phyloP scores from a whole-genome alignment of 768 basidiomycete species.

The Russula ochroleuca region DNA sequence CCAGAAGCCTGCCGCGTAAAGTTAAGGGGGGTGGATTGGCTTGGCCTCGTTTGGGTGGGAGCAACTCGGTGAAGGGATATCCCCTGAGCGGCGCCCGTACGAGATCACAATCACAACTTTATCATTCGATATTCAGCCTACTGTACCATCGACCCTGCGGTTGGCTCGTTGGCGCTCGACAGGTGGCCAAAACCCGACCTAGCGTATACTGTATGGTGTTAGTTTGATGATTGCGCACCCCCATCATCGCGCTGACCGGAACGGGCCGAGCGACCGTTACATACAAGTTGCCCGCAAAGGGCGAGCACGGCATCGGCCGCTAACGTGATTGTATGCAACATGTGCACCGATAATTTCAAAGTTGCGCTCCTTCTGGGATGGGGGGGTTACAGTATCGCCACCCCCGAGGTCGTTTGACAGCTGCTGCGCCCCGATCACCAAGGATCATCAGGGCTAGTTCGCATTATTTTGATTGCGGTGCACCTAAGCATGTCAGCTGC shows the following conservation, averaged over 20 bases:
- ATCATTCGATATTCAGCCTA: conserved; percentile 6
- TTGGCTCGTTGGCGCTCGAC: conserved; percentile 1
- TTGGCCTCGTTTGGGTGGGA: background rate
- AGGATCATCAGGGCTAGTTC: background rate
- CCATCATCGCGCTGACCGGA: background rate
- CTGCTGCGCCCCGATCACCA: background rate
- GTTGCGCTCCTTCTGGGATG: background rate
- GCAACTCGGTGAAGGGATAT: background rate
- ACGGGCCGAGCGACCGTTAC: conserved; percentile 1
- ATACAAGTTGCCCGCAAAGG: background rate
- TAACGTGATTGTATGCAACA: background rate
- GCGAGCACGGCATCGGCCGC: background rate
- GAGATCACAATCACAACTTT: conserved; percentile 11
- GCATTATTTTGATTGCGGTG: background rate
- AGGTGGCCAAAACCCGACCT: background rate
- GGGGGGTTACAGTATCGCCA: background rate
- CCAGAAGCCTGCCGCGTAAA: background rate
- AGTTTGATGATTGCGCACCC: background rate
- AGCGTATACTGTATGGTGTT: background rate
- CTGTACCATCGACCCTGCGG: background rate
- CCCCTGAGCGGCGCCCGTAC: conserved; percentile 11
- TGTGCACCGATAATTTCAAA: background rate
- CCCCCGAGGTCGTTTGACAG: conserved; percentile 7
- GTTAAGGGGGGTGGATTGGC: background rate
- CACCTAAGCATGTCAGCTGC: background rate